Evolutionary conservation across 139 green algal species (phyloP), one percentile per base, ranked within the genome.

Genomic region (Chara braunii): DNA sequence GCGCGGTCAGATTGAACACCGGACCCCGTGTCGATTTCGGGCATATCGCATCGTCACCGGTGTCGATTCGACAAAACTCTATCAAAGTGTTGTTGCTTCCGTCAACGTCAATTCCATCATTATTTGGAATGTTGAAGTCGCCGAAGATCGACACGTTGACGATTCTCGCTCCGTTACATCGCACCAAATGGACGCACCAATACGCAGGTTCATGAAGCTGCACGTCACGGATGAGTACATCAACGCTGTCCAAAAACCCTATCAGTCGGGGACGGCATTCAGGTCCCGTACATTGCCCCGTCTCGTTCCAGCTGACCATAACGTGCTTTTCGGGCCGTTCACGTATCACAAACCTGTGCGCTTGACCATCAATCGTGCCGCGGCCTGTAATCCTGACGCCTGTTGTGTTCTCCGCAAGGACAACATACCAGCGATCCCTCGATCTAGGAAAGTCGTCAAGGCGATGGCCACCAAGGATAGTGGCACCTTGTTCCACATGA

Each of bases 111-210:
- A 68, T 68, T 7, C 43, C 58, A 44, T 68, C 58, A 22, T 68
- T 68, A 30, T 68, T 68, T 28, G 58, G 58, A 5, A 18, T 68
- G 44, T 5, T 68, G 58, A 68, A 68, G 48, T 68, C 37, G 22
- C 58, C 58, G n/a, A 8, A 12, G 18, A 68, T 68, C 43, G 43
- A 14, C 29, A 68, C 22, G 58, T 18, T 18, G 18, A 29, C 14
- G 18, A 68, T n/a, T 11, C 11, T 12, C 43, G 22, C n/a, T 6
- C 6, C 8, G 8, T 5, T 14, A n/a, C 58, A 68, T 6, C 58
- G 43, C 22, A 67, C 58, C 14, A 68, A 5, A 66, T 68, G 58
- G 14, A 68, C 43, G 48, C 48, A 57, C 48, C 48, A 57, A 28
- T 28, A 57, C 26, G 48, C 48, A 57, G 48, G 48, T 28, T 57